Evolutionary conservation across 23 red algal species (phyloP).

Genomic region (Gracilaria vermiculophylla): DNA sequence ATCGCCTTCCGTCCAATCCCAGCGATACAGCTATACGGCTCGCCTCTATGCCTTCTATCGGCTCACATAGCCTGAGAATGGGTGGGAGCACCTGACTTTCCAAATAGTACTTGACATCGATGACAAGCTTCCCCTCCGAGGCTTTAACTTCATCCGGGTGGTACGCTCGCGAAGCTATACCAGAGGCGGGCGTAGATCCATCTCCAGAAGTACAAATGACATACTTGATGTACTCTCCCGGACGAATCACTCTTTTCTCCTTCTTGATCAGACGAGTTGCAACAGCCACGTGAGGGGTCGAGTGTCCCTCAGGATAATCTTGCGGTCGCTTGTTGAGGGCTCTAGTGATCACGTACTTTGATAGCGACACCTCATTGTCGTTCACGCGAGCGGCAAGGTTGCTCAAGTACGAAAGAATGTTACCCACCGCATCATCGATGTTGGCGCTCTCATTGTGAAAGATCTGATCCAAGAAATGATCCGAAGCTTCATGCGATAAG

Average conservation of each 20-base stretch:
- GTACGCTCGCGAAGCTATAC: slow-evolving; percentile 62
- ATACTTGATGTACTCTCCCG: slow-evolving; percentile 92
- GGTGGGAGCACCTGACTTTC: slow-evolving; percentile 85
- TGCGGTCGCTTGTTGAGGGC: slow-evolving; percentile 73
- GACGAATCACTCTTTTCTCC: slow-evolving; percentile 33
- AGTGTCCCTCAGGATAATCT: slow-evolving; percentile 74
- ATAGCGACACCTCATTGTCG: slow-evolving; percentile 48
- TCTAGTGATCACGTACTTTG: slow-evolving; percentile 92
- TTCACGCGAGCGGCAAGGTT: slow-evolving; percentile 41
- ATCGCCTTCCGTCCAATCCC: slow-evolving; percentile 73
- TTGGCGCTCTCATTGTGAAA: slow-evolving; percentile 32
- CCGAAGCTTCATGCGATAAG: slow-evolving; percentile 65
- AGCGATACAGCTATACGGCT: slow-evolving; percentile 67
- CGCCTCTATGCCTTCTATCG: slow-evolving; percentile 77
- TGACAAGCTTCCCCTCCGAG: slow-evolving; percentile 33
- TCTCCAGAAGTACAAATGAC: slow-evolving; percentile 59
- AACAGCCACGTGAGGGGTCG: slow-evolving; percentile 93
- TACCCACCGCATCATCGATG: slow-evolving; percentile 75
- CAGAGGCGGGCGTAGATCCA: neutral
- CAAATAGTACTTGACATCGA: slow-evolving; percentile 92
- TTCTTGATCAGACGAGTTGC: slow-evolving; percentile 70
- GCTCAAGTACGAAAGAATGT: slow-evolving; percentile 56
- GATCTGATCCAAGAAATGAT: slow-evolving; percentile 62
- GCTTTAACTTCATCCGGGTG: slow-evolving; percentile 89
- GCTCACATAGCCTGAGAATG: slow-evolving; percentile 80